Evolutionary conservation across 805 yeast species (phyloP), one percentile per base, ranked within the genome.

Genomic region (Yarrowia phangngaensis): DNA sequence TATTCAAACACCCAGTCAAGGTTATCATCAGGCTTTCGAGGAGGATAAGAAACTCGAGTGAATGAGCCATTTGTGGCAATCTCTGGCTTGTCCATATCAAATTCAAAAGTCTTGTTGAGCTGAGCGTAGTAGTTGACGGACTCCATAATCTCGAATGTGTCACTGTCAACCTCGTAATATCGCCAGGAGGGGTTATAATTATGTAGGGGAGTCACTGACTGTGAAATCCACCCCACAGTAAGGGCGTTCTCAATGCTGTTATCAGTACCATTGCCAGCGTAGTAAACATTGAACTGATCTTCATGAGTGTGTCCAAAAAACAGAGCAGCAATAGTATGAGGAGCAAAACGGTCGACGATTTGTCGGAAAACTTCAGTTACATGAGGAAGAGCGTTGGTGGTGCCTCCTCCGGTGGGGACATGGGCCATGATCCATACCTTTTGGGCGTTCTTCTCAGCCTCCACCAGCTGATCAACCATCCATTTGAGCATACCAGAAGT

Each of bases 371-470:
- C 65, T 49, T 73, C 69, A 19, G 84, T 73, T 47, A 76, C 81
- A 29, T 78, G 67, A 9, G 88, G 87, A 36, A 82, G 64, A 13
- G 81, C 73, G 55, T 79, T 84, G 53, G 66, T 71, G 17, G 73
- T 65, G 13, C 20, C 8, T 3, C 67, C 66, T 6, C 65, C 65
- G 11, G 71, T 69, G 34, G 89, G 86, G 49, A 82, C 76, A 60
- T 82, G 88, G 15, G 83, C 78, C 56, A 79, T 70, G 51, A 82
- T 70, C 88, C 88, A 82, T n/a, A 79, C 88, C 57, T 82, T 68
- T 62, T 80, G 78, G 41, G 75, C 76, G 7, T 66, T 67, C 26
- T 56, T 51, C 62, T 82, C 88, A 54, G 81, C 71, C 41, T 72
- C 80, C n/a, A 73, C 61, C 45, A 82, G 67, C 64, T 82, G 87